phyloP scores from a whole-genome alignment of 2,329 filamentous ascomycete species.

The Leptographium radiaticola region DNA sequence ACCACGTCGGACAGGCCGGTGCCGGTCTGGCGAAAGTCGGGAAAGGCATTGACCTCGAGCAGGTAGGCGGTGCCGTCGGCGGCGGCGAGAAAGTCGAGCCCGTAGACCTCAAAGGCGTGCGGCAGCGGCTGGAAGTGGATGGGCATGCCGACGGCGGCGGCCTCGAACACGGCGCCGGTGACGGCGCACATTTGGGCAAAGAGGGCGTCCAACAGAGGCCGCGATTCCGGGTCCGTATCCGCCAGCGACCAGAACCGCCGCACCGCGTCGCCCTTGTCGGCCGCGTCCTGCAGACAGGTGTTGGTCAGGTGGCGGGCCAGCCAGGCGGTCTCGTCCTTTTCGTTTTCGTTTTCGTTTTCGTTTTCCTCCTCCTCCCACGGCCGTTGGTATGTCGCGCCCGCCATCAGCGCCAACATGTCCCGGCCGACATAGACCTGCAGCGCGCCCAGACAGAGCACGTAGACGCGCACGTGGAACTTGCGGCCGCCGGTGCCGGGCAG shows the following conservation, averaged over 20 bases:
- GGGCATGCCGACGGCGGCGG: conserved; percentile 69
- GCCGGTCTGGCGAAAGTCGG: conserved; percentile 89
- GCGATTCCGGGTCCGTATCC: conserved; percentile 9
- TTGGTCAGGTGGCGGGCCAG: conserved; percentile 79
- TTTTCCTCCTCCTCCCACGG: conserved; percentile 36
- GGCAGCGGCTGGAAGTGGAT: conserved; percentile 84
- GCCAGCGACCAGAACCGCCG: conserved; percentile 54
- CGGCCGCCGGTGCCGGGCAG: conserved; percentile 47
- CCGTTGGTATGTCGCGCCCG: conserved; percentile 55
- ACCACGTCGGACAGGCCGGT: conserved; percentile 59
- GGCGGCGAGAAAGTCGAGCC: conserved; percentile 80
- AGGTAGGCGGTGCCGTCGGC: conserved; percentile 45
- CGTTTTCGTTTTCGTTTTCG: conserved; percentile 20
- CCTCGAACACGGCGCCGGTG: conserved; percentile 72
- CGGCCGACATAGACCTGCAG: conserved; percentile 77
- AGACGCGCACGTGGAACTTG: conserved; percentile 93
- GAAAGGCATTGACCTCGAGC: conserved; percentile 90
- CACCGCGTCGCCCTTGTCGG: conserved; percentile 49
- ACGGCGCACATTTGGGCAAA: conserved; percentile 61
- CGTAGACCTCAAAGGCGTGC: conserved; percentile 86
- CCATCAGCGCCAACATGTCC: conserved; percentile 88
- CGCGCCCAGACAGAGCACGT: conserved; percentile 70
- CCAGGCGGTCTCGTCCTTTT: conserved; percentile 25
- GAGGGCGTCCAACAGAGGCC: conserved; percentile 37
- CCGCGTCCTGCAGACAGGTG: conserved; percentile 69